A percentile compares a stretch with the other conserved stretches of the same genome.
Conservation (phyloP, 805 yeast species). For the Metschnikowia cerradonensis region DNA sequence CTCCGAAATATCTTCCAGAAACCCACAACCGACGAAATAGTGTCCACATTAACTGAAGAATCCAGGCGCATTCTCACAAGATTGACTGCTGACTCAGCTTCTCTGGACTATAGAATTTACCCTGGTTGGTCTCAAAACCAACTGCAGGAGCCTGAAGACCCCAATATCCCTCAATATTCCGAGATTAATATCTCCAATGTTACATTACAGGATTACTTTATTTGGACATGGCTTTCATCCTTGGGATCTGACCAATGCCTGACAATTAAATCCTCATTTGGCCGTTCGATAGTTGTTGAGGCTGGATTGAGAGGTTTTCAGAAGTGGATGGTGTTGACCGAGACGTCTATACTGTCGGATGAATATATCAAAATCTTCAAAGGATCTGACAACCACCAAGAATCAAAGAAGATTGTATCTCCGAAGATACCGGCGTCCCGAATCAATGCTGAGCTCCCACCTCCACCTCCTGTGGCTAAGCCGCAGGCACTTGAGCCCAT, state of each 20-base stretch:
- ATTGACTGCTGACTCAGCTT: conserved; percentile 33
- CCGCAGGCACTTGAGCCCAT: background rate
- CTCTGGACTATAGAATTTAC: conserved; percentile 34
- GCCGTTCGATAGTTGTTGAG: conserved; percentile 77
- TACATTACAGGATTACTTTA: conserved; percentile 79
- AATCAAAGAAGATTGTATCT: background rate
- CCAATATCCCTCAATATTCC: conserved; percentile 36
- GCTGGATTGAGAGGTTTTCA: conserved; percentile 74
- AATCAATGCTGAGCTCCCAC: conserved; percentile 16
- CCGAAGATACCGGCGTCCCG: conserved; percentile 14
- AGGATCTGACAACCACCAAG: background rate
- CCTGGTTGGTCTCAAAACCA: conserved; percentile 34
- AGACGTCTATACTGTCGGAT: conserved; percentile 46
- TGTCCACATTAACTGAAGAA: conserved; percentile 67
- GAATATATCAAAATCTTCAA: conserved; percentile 28
- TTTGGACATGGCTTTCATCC: conserved; percentile 87
- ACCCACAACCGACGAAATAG: conserved; percentile 48
- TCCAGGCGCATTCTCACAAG: conserved; percentile 55
- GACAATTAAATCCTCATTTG: conserved; percentile 63
- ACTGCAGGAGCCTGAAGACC: conserved; percentile 2
- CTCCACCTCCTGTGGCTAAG: conserved; percentile 19
- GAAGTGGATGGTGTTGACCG: conserved; percentile 76
- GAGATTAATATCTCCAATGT: conserved; percentile 49
- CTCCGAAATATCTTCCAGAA: conserved; percentile 67
- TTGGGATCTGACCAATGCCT: conserved; percentile 70